phyloP scores from a whole-genome alignment of 106 monocot species.

The Cymbidium sinense region DNA sequence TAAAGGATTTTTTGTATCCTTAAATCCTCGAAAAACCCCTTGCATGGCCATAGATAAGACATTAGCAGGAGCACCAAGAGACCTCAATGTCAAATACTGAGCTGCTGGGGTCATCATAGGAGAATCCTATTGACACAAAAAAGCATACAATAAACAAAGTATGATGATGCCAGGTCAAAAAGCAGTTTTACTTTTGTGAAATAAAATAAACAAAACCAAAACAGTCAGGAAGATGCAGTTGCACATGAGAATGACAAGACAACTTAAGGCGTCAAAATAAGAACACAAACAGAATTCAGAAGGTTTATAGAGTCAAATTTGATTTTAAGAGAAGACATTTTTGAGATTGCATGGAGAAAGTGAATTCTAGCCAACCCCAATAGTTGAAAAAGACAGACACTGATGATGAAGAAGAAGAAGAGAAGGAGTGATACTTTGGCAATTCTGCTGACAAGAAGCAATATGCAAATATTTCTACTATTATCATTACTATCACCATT shows the following conservation, averaged over 20 bases:
- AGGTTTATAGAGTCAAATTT: not conserved
- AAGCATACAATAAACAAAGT: not conserved
- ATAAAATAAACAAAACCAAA: not conserved
- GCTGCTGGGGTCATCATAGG: conserved; percentile 60
- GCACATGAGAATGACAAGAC: not conserved
- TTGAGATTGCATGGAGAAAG: not conserved
- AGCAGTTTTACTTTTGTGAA: not conserved
- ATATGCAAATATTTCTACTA: not conserved
- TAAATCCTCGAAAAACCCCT: conserved; percentile 72
- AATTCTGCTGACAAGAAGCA: not conserved
- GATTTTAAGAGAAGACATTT: not conserved
- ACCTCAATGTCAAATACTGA: conserved; percentile 56
- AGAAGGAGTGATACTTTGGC: not conserved
- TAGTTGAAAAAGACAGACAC: not conserved
- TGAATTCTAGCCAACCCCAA: not conserved
- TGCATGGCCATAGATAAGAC: conserved; percentile 75
- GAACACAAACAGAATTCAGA: not conserved
- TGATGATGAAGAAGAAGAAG: not conserved
- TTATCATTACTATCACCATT: too few relatives aligned
- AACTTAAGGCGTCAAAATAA: not conserved
- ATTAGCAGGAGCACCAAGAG: conserved; percentile 64
- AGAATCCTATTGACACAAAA: conserved; percentile 38
- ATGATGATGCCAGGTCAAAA: not conserved
- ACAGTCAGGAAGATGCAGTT: not conserved
- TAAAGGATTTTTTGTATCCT: conserved; percentile 74